Base-by-base conservation (phyloP, 169 alveolate genomes). In the Plasmodium sp. region DNA sequence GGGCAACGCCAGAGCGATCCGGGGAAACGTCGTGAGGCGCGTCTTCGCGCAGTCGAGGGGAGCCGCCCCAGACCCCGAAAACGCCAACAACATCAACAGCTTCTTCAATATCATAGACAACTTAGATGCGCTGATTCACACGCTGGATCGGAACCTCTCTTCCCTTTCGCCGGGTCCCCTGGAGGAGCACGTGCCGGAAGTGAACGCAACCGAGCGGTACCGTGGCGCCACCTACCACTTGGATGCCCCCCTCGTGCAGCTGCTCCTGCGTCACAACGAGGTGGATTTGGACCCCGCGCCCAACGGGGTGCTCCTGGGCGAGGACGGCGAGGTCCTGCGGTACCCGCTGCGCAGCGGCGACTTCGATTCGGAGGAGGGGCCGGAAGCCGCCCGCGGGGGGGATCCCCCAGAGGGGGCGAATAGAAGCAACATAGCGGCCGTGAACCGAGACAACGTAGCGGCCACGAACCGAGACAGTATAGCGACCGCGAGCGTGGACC, bases 31-130 rank as follows among this genome's bases (percentile, higher is more conserved):
- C 16, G 27, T 43, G 12, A 43, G 34, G 18, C 56, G 16, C 33
- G 39, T 62, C 34, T 83, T 83, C 48, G 39, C 72, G 2, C 41
- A 41, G 27, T 22, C 27, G 7, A 18, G 2, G 16, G 51, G 58
- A 27, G 10, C 18, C 22, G 27, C 83, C 10, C 41, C 16, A 0
- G 48, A 72, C 3, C n/a, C 36, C 56, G 80, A 45, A 0, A 34
- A 72, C 3, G n/a, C 36, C 56, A 67, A 45, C 33, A 86, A 75
- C 33, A 51, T 92, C 18, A 84, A 82, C 82, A 84, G 54, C 48
- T 92, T 84, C 56, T 84, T 92, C 43, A 82, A 54, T 31, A 80
- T 71, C 14, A 82, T 81, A 1, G 90, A 92, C 7, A 75, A 84
- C 27, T 67, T 92, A 27, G 92, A 84, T 36, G 81, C 83, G 1